Conservation (phyloP, 2,329 filamentous ascomycete genomes). For the Stemphylium lycopersici region DNA sequence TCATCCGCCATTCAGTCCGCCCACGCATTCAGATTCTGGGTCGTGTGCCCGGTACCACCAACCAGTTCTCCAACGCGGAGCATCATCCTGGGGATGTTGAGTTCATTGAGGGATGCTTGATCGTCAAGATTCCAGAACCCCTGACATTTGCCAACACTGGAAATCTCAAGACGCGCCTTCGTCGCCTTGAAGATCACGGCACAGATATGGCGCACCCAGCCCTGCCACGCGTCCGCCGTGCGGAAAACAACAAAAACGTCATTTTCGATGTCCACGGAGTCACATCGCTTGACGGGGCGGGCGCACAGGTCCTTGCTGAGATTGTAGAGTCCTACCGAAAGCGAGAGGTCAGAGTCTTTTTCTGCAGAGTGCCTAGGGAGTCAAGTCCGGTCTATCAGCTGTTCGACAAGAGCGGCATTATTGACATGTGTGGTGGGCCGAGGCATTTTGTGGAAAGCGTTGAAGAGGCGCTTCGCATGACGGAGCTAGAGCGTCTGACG, state of each 20-base stretch:
- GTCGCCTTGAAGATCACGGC: slow-evolving; percentile 88
- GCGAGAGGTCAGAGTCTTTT: slow-evolving; percentile 77
- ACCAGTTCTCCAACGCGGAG: slow-evolving; percentile 85
- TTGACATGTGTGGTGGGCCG: slow-evolving; percentile 79
- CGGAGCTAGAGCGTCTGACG: slow-evolving; percentile 70
- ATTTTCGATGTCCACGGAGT: slow-evolving; percentile 99
- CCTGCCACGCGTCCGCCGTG: slow-evolving; percentile 75
- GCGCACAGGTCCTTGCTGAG: slow-evolving; percentile 87
- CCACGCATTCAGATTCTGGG: slow-evolving; percentile 96
- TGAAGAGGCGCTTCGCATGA: slow-evolving; percentile 80
- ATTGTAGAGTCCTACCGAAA: slow-evolving; percentile 84
- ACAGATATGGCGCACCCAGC: slow-evolving; percentile 84
- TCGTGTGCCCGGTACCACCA: slow-evolving; percentile 76
- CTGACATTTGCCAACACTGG: slow-evolving; percentile 97
- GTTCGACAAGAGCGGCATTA: slow-evolving; percentile 81
- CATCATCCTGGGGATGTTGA: slow-evolving; percentile 75
- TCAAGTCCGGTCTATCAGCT: slow-evolving; percentile 69
- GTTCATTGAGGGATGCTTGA: slow-evolving; percentile 88
- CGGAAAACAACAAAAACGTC: slow-evolving; percentile 87
- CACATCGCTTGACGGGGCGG: slow-evolving; percentile 89
- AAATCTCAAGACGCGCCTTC: slow-evolving; percentile 81
- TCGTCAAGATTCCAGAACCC: slow-evolving; percentile 97
- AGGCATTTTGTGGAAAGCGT: slow-evolving; percentile 82
- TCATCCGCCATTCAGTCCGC: slow-evolving; percentile 88
- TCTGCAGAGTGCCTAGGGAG: slow-evolving; percentile 63